Evolutionary conservation across 106 monocot genomes (phyloP).

Genomic region (Dendrobium officinale): DNA sequence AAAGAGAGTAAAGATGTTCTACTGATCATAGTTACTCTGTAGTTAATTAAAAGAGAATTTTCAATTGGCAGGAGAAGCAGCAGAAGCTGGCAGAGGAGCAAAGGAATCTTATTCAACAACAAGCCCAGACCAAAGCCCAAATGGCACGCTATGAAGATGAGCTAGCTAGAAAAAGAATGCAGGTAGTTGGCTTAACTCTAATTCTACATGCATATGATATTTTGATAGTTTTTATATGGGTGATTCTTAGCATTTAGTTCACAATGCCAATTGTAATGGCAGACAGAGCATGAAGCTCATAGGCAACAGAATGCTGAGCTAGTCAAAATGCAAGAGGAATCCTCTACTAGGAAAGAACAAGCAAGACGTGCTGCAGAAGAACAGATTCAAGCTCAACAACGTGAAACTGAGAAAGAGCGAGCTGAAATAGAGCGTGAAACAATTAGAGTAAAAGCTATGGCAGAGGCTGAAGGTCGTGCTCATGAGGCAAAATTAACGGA

Average conservation of each 20-base stretch:
- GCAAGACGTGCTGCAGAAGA: conserved; percentile 77
- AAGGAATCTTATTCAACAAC: conserved; percentile 63
- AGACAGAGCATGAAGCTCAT: conserved; percentile 83
- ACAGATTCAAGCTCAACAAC: conserved; percentile 64
- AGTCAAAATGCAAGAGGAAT: conserved; percentile 94
- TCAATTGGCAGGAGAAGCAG: conserved; percentile 53
- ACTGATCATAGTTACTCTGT: not conserved
- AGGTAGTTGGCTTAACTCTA: conserved; percentile 31
- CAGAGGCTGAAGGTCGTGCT: conserved; percentile 84
- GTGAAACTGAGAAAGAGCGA: conserved; percentile 77
- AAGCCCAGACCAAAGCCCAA: conserved; percentile 88
- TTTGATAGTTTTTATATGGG: not conserved
- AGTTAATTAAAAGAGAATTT: not conserved
- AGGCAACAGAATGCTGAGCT: conserved; percentile 83
- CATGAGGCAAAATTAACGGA: conserved; percentile 83
- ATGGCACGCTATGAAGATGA: conserved; percentile 90
- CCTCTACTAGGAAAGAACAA: conserved; percentile 69
- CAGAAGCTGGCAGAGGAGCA: conserved; percentile 79
- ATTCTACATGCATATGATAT: not conserved
- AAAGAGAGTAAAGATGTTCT: not conserved
- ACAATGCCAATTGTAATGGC: conserved; percentile 12
- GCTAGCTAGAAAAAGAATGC: conserved; percentile 92
- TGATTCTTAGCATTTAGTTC: not conserved
- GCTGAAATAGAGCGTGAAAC: conserved; percentile 86
- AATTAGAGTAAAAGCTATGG: conserved; percentile 75